phyloP scores from a whole-genome alignment of 305 asterid genomes.

The Stenogyne calaminthoides region DNA sequence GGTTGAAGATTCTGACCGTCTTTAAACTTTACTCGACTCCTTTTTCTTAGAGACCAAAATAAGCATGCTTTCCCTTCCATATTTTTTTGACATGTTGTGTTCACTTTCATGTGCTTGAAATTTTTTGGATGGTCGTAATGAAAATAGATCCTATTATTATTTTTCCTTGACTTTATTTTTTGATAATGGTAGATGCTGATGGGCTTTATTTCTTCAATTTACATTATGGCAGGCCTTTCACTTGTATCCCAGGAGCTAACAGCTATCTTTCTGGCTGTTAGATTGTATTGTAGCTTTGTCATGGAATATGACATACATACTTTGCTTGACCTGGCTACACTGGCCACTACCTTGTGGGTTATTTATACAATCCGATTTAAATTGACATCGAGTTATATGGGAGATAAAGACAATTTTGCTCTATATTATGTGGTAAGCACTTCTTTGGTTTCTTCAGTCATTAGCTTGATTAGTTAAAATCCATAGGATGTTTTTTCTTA shows the following conservation, averaged over 20 bases:
- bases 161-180: constrained; percentile 5
- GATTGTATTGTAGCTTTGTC: constrained; percentile 91
- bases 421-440: constrained; percentile 77
- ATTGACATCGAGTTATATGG: constrained; percentile 80
- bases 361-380: constrained; percentile 76
- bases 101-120: neutral
- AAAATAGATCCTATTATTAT: neutral
- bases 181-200: constrained; percentile 24
- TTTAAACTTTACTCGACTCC: neutral
- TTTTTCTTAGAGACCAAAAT: neutral
- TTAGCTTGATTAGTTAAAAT: constrained; percentile 3
- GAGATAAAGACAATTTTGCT: constrained; percentile 73
- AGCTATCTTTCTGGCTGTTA: constrained; percentile 84
- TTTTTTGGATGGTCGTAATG: neutral
- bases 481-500: constrained; percentile 6
- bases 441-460: neutral
- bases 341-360: constrained; percentile 93
- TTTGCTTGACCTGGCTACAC: constrained; percentile 82
- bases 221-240: constrained; percentile 71
- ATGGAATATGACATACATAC: constrained; percentile 98
- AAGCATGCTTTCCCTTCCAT: neutral
- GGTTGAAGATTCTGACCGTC: neutral
- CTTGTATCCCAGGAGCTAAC: constrained; percentile 95
- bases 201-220: constrained; percentile 6
- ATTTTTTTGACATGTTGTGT: neutral